Base-by-base conservation (phyloP, 2,329 filamentous ascomycete genomes). In the Hortaea werneckii region DNA sequence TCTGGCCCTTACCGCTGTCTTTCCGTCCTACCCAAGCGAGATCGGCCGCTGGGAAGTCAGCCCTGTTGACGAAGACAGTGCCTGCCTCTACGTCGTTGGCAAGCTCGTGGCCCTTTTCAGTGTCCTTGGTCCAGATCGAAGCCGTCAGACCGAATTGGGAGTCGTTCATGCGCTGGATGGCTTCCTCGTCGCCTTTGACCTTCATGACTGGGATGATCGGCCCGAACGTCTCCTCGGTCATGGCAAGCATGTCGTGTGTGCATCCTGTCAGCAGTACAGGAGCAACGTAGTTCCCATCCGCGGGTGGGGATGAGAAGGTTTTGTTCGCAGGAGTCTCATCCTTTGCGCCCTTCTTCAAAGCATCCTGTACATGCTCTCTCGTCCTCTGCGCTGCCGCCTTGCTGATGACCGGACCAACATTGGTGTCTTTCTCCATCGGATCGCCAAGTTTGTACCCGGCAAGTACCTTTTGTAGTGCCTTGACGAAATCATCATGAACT, bases 91-190 rank as follows among this genome's bases (percentile, higher is more conserved):
- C 80, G 42, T 82, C 74, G 45, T 92, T 82, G 35, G 83, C 79
- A 43, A 96, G 74, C 62, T 85, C 77, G 56, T 88, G 80, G 11
- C 83, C 90, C 61, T 75, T 82, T 40, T 71, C 74, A 2, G 81
- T 79, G 61, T 96, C 87, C 66, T 92, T 94, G 47, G 88, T 95
- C 90, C 90, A 96, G 58, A 96, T 88, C 59, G 87, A 94, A n/a
- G 89, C 90, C 3, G 90, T 95, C 50, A 96, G 74, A 5, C 90
- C 90, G 62, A 94, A 94, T 54, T 94, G 82, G 68, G 86, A 92
- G 64, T 95, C 88, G 59, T 95, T 95, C 88, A 96, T 95, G 42
- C 90, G 69, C 54, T 73, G 70, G 50, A 95, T 70, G 1, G 90
- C 90, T 66, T 95, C 87, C 12, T 77, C 77, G 59, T 95, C 90